Evolutionary conservation across 31 red algal genomes (phyloP), one percentile per base, ranked within the genome.

Genomic region (Porphyra umbilicalis): DNA sequence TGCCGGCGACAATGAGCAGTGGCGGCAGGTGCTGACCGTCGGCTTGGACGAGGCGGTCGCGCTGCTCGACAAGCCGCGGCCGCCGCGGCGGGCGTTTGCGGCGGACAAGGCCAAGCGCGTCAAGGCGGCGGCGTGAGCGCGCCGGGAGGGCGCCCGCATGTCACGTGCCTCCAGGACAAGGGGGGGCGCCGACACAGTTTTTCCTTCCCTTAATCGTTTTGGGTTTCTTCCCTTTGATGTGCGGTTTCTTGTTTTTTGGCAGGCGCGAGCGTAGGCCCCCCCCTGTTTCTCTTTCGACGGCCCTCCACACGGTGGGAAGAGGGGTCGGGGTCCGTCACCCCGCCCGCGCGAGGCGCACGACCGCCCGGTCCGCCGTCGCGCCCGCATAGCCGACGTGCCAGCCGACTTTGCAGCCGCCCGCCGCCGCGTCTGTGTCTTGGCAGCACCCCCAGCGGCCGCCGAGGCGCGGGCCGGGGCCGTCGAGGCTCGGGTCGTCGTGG

Each of bases 391-490:
- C 6, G 18, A 79, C 77, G 29, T 79, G 77, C 77, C 77, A 79
- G 35, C 77, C 77, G 77, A 38, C 18, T n/a, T 79, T 79, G 77
- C 77, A 79, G 3, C 36, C 36, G 2, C 38, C 36, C 18, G 77
- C 77, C 20, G 16, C 16, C 18, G 77, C 35, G 29, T 79, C 77
- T 4, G 77, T 18, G 77, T 79, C 77, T 25, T 79, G 77, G 77
- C 77, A 79, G 29, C 77, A 79, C 36, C 36, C 77, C 77, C 77
- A 79, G 35, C 77, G 77, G 77, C 77, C 25, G 18, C 25, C 77
- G n/a, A 79, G 30, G 18, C 77, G 77, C 11, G 77, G 77, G 20
- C 77, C 77, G 4, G 77, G 14, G 14, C 38, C 77, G 77, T 79
- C 77, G 13, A 79, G 38, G 2, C 25, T n/a, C 38, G 77, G 77